phyloP scores from a whole-genome alignment of 1,284 basidiomycete genomes.

The Athelia sp. region DNA sequence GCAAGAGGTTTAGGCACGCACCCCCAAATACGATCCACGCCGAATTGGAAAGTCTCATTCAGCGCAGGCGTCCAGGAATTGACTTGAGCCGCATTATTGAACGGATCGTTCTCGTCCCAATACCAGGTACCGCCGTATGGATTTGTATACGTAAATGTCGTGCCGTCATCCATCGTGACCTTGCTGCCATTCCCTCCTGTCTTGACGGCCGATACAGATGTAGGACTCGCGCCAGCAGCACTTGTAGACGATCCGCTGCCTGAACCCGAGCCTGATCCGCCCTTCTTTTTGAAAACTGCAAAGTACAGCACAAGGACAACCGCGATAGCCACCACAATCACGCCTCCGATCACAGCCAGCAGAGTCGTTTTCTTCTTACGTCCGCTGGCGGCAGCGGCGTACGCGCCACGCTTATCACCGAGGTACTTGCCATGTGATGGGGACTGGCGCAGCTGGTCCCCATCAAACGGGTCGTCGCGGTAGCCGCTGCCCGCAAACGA shows the following conservation, averaged over 20 bases:
- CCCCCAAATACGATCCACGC: conserved; percentile 74
- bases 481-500: conserved; percentile 32
- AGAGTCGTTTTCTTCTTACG: conserved; percentile 50
- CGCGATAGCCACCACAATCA: conserved; percentile 44
- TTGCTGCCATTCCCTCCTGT: conserved; percentile 68
- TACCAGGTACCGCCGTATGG: conserved; percentile 60
- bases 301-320: conserved; percentile 64
- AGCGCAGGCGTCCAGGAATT: conserved; percentile 82
- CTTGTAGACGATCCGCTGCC: conserved; percentile 12
- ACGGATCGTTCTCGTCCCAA: conserved; percentile 70
- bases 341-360: conserved; percentile 32
- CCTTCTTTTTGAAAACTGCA: conserved; percentile 44
- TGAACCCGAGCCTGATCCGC: no score
- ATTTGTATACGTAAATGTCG: conserved; percentile 68
- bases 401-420: conserved; percentile 56
- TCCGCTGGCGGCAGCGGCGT: conserved; percentile 43
- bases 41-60: conserved; percentile 81
- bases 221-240: conserved; percentile 10
- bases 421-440: conserved; percentile 39
- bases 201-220: conserved; percentile 26
- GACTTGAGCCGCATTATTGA: conserved; percentile 73
- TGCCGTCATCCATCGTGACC: conserved; percentile 61
- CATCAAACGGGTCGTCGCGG: conserved; percentile 49
- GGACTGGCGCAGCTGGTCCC: conserved; percentile 30
- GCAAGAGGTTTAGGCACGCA: no score